Evolutionary conservation across 140 eudicot genomes (phyloP), one percentile per base, ranked within the genome.

Genomic region (Anethum foeniculum): DNA sequence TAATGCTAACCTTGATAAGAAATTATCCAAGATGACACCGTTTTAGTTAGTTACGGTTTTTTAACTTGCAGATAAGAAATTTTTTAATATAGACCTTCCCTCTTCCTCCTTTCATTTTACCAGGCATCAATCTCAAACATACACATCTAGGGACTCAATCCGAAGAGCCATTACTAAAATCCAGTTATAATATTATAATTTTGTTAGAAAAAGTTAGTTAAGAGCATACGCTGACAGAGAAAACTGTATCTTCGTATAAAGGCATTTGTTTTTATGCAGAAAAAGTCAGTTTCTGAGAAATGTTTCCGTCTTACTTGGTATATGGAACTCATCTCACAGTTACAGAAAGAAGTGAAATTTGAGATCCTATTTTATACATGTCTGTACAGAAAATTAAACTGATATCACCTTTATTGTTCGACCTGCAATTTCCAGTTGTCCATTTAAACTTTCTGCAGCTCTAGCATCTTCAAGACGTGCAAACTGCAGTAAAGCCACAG

Each of bases 401-500:
- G 15, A 71, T 39, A 23, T 15, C 81, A 94, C 98, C 98, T 94
- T 94, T 83, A 94, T 94, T 74, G 86, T 84, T 81, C 93, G 89
- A 81, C 97, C 97, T 54, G 97, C 98, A 88, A 92, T 88, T 88
- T 94, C 97, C 84, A 94, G 82, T 79, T 92, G 91, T 64, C 97
- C 98, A 78, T 94, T 92, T 79, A 94, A 90, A 88, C 88, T 90
- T 85, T 88, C 90, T 18, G 98, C 98, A 36, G 91, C 92, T 83
- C 86, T 92, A 32, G 98, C 95, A 84, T 92, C 93, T 86, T 94
- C 98, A 77, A 89, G 87, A 75, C 90, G 94, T 47, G 96, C 96
- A 87, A 94, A 94, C 98, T 94, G 81, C 78, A 89, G 73, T 23
- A 44, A n/a, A 73, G 52, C 68, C 65, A 39, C 68, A 80, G 23